These are phyloP conservation scores for Aspergillus saccharolyticus DNA, from an alignment of 495 filamentous ascomycete genomes.

Conservation along the genomic window DNA sequence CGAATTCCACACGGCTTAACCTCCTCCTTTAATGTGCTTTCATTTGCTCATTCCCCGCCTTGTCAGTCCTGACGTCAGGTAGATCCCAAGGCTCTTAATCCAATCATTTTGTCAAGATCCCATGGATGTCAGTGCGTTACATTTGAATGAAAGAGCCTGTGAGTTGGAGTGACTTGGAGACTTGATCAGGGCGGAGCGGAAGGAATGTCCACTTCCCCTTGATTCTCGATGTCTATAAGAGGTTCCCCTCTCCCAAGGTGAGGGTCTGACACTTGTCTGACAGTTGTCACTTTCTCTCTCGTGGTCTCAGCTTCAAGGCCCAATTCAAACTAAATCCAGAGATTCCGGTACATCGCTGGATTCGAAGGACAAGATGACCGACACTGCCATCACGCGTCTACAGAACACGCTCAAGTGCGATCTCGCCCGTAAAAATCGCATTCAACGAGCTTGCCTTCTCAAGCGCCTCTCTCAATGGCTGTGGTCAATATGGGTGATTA, in stretches of 20 bases:
- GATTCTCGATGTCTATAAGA: not conserved
- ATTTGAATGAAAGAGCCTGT: not conserved
- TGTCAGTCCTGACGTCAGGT: not conserved
- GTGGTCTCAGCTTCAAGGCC: not conserved
- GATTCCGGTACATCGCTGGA: too few species aligned
- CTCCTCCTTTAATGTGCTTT: too few species aligned
- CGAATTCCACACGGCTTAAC: not conserved
- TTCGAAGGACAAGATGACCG: not conserved
- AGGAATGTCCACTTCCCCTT: not conserved
- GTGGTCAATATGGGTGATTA: slow-evolving; percentile 11
- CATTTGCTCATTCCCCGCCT: not conserved
- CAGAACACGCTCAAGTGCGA: slow-evolving; percentile 3
- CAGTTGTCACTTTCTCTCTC: not conserved
- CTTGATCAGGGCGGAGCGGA: not conserved
- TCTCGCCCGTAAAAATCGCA: not conserved
- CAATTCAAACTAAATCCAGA: not conserved
- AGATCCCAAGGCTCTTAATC: not conserved
- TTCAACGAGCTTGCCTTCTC: slow-evolving; percentile 1
- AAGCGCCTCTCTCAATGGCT: slow-evolving; percentile 19
- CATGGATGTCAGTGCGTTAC: not conserved
- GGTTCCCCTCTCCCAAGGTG: not conserved
- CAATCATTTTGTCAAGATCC: not conserved
- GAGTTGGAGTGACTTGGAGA: not conserved
- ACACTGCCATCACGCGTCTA: not conserved
- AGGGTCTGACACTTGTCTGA: not conserved